Evolutionary conservation across 78 protist species (phyloP), one percentile per base, ranked within the genome.

Genomic region (Dictyostelium intermedium): DNA sequence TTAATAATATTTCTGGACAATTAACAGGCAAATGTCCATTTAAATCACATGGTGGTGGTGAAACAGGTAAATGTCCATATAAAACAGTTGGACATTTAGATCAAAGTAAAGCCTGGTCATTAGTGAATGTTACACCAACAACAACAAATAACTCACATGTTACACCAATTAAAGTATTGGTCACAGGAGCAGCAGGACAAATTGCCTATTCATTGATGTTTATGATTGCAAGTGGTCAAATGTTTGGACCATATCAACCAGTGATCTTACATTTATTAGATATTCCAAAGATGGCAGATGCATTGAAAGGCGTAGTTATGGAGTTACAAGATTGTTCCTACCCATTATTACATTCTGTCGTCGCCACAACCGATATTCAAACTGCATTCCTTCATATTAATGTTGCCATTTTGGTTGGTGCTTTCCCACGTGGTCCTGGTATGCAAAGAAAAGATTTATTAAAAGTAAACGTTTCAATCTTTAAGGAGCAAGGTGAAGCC

Each of bases 151-250:
- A 27, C 2, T 23, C 39, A 25, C n/a, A n/a, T n/a, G 35, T 66
- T 25, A 13, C 34, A 66, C 95, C 97, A 47, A 16, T 95, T 23
- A 61, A 87, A 50, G 98, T 98, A 2, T 34, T 73, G 27, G 95
- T 98, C 27, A 98, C 99, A 56, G 99, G 99, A 41, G 99, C 99
- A 14, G 99, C 99, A 13, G 99, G 99, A 11, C 98, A 98, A 79
- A 97, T 98, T 32, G 97, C 97, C 7, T 98, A 98, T 53, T 61
- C 96, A 9, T 91, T 98, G 11, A 50, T 96, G 70, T 83, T 84
- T 92, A 25, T 25, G 85, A 76, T 98, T 76, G 97, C 98, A 63
- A 47, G 91, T 30, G 95, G 93, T 20, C 97, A 70, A 45, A 60
- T 95, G 69, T 92, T 97, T 56, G 99, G 99, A 25, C 73, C 92